Evolutionary conservation across 1,139 yeast species (phyloP), one percentile per base, ranked within the genome.

Genomic region (Yamadazyma blattariae): DNA sequence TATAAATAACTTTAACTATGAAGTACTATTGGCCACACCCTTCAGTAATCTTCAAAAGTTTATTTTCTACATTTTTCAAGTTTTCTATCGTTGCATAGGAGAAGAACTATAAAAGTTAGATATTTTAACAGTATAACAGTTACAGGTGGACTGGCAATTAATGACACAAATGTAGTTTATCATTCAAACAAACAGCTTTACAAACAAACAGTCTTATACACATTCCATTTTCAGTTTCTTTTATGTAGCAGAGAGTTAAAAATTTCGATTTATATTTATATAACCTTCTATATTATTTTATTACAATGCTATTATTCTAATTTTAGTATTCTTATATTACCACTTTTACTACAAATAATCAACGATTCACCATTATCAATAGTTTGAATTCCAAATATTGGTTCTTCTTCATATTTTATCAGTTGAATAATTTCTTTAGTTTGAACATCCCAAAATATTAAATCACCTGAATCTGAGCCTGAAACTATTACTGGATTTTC

Each of bases 391-490:
- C 72, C 71, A 39, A 80, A 56, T 1, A 80, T 74, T 0, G 79
- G 74, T 12, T 44, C 53, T 4, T 51, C 50, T 2, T 61, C 37
- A 3, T 57, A 40, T n/a, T 50, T 49, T 13, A 73, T 46, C 27
- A 56, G 57, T 19, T 56, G 64, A 7, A 76, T 63, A 4, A 80
- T 54, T n/a, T 69, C 59, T 52, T 82, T 85, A 7, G 79, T 57
- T 45, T 85, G 90, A 1, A 88, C 69, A 50, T 86, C 82, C 96
- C 96, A 89, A 25, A 87, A 61, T 8, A 78, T 56, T 2, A 88
- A 59, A 1, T 72, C 69, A 1, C 83, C 80, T 2, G 51, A 44
- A 38, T 84, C 92, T 35, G 83, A 73, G 0, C 95, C 95, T 4
- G 89, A 79, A 1, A 71, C 77, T 30, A 84, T 68, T 33, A 72